Evolutionary conservation across 2,329 filamentous ascomycete genomes (phyloP).

Genomic region (Sarocladium oryzae): DNA sequence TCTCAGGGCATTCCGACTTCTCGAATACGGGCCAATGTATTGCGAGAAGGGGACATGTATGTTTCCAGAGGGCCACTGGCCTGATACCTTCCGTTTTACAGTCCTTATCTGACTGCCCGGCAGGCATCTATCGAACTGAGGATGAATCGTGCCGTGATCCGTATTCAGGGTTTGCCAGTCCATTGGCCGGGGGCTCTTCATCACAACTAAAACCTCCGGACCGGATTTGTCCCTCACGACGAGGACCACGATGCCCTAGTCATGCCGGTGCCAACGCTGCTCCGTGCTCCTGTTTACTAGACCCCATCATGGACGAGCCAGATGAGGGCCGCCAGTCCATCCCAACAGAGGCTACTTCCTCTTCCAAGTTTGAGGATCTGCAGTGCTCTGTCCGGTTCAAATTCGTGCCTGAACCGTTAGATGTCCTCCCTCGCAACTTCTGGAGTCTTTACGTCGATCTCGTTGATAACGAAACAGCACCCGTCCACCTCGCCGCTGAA

Average conservation of each 20-base stretch:
- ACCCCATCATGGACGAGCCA: background rate
- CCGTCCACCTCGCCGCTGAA: conserved; percentile 1
- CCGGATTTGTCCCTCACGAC: background rate
- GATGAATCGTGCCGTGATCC: too few relatives aligned
- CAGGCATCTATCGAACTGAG: too few relatives aligned
- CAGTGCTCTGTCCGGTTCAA: background rate
- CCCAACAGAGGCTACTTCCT: background rate
- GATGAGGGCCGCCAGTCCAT: background rate
- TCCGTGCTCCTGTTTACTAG: background rate
- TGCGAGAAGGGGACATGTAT: too few relatives aligned
- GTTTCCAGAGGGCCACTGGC: too few relatives aligned
- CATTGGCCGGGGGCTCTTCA: too few relatives aligned
- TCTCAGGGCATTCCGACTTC: too few relatives aligned
- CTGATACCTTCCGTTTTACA: too few relatives aligned
- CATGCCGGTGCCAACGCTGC: background rate
- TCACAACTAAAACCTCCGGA: too few relatives aligned
- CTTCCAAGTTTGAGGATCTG: background rate
- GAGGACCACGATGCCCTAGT: conserved; percentile 3
- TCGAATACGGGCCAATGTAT: too few relatives aligned
- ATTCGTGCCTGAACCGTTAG: background rate
- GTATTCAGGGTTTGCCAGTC: too few relatives aligned
- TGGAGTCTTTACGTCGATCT: background rate
- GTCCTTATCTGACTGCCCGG: too few relatives aligned
- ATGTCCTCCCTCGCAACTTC: background rate
- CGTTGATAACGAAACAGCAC: background rate